Percentiles rank a stretch among this genome's conserved stretches.
Evolutionary conservation across 306 rosid species (phyloP).

Genomic region (Prunus persica): Prunus_persica_NCBIv2 NC_034012.1:8449501-8450000

Average conservation of each 20-base stretch:
- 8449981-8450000: not conserved
- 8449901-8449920: not conserved
- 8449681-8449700: not conserved
- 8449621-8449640: conserved; percentile 95
- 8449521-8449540: conserved; percentile 74
- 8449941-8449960: not conserved
- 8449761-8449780: conserved; percentile 95
- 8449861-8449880: not conserved
- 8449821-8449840: conserved; percentile 54
- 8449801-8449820: conserved; percentile 90
- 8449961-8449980: not conserved
- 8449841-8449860: not conserved
- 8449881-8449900: not conserved
- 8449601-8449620: conserved; percentile 89
- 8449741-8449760: conserved; percentile 96
- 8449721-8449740: conserved; percentile 53
- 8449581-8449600: conserved; percentile 75
- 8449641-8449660: conserved; percentile 21
- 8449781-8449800: conserved; percentile 95
- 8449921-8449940: not conserved
- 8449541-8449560: conserved; percentile 93
- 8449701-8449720: not conserved
- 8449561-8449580: conserved; percentile 87
- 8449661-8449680: conserved; percentile 2
- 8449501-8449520: conserved; percentile 42